These are phyloP conservation scores for Penicillium paneum DNA, from an alignment of 2,329 filamentous ascomycete species.

Conservation along the genomic window DNA sequence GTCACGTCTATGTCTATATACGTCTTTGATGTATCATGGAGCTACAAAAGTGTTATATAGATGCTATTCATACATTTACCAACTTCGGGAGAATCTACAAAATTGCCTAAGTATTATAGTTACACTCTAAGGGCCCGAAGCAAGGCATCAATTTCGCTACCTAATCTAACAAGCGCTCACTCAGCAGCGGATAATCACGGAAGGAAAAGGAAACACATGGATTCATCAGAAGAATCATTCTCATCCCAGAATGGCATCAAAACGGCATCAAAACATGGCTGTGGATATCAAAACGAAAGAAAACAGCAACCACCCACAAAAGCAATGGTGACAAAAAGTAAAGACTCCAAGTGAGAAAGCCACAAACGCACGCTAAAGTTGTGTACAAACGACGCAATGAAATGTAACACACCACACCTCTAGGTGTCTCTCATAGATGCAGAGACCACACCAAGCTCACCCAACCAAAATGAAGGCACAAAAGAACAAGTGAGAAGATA, in stretches of 20 bases:
- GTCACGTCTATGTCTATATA: background rate
- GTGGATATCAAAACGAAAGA: conserved; percentile 11
- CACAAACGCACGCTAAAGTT: background rate
- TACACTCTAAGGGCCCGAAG: background rate
- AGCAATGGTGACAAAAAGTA: background rate
- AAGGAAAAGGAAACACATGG: background rate
- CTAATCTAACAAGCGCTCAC: background rate
- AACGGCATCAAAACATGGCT: conserved; percentile 2
- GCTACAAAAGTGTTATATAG: conserved; percentile 2
- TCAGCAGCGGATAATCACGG: background rate
- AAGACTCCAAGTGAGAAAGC: background rate
- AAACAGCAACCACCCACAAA: conserved; percentile 2
- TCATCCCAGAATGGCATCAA: conserved; percentile 4
- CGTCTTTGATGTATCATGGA: background rate
- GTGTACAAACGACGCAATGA: background rate
- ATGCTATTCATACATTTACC: background rate
- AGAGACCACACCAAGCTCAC: conserved; percentile 8
- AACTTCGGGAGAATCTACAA: background rate
- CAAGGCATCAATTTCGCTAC: background rate
- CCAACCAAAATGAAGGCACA: conserved; percentile 6
- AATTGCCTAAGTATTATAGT: background rate
- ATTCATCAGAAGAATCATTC: conserved; percentile 4
- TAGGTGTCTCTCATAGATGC: background rate
- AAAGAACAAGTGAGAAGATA: conserved; percentile 10
- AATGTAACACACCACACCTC: background rate